Base-by-base conservation (phyloP, 2,329 filamentous ascomycete species). In the Beauveria pseudobassiana region DNA sequence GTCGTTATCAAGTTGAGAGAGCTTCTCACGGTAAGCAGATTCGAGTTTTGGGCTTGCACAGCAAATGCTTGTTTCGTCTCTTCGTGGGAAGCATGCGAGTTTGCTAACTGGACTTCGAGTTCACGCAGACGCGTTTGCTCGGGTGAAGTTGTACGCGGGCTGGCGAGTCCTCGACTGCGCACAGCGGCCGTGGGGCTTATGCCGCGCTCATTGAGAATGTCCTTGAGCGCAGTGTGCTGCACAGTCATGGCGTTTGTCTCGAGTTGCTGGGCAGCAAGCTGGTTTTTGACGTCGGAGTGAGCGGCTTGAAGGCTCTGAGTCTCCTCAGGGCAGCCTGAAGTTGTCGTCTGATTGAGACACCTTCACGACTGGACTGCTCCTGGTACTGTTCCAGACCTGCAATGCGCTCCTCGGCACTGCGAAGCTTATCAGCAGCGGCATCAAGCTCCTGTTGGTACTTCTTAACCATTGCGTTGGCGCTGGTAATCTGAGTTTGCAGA, bases 321-420 rank as follows among this genome's bases (percentile, higher is more conserved):
- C 62, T 99, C 93, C 88, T 88, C 73, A 96, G 81, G 5, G 90
- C 87, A 28, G 86, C 82, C 72, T 98, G 95, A 59, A 99, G 82
- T 71, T 98, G 93, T 71, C 95, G 88, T 60, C 95, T 87, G 66
- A 98, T 91, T 42, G 87, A 86, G 60, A 99, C 86, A 54, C 92
- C 92, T 74, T 99, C 96, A 50, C 95, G 86, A 74, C 93, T 98
- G 4, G 93, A 89, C 75, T 99, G 95, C 72, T 99, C 95, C 75
- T 99, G 95, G 73, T 98, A 98, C 30, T 92, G 91, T 74, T 99
- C 95, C 3, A 99, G 82, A 7, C 95, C 95, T 5, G 95, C 96
- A 72, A 99, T 98, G 48, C 95, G 87, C 77, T 98, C 96, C 75
- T 99, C 96, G 3, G 95, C 95, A 63, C 89, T 89, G 59, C 95